phyloP scores from a whole-genome alignment of 225 moss, liverwort and hornwort species.

The Marchantia paleacea region DNA sequence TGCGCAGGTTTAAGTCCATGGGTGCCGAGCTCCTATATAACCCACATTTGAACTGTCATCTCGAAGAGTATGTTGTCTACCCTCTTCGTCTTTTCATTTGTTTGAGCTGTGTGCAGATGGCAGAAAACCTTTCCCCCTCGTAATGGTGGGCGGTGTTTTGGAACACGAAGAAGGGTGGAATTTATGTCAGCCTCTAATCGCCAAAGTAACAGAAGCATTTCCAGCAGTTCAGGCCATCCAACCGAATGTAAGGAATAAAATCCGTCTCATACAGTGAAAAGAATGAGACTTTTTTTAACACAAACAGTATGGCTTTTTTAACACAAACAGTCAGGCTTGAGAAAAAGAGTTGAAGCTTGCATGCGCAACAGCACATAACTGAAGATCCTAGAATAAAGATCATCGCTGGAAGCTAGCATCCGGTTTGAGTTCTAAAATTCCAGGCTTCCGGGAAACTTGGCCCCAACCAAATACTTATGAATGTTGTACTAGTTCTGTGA shows the following conservation, averaged over 20 bases:
- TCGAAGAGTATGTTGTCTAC: background rate
- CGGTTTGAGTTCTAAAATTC: too few species aligned
- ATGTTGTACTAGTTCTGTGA: background rate
- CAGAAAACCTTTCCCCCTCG: constrained; percentile 62
- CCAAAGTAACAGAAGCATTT: constrained; percentile 51
- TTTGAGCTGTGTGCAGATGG: constrained; percentile 53
- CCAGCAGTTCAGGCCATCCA: constrained; percentile 67
- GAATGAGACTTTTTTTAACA: background rate
- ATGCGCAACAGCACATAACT: background rate
- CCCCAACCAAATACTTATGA: too few species aligned
- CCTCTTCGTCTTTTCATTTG: background rate
- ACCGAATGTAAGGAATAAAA: constrained; percentile 48
- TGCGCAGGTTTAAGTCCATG: background rate
- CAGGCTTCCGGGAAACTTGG: too few species aligned
- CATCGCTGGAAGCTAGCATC: too few species aligned
- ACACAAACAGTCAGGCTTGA: background rate
- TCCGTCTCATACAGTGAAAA: background rate
- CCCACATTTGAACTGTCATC: background rate
- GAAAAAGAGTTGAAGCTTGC: too few species aligned
- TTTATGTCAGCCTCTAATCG: constrained; percentile 64
- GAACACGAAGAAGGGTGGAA: constrained; percentile 70
- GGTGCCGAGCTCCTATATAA: background rate
- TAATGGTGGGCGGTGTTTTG: constrained; percentile 87
- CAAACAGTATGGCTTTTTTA: background rate
- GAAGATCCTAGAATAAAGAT: too few species aligned